phyloP scores from a whole-genome alignment of 495 filamentous ascomycete species.

The Penicillium pancosmium region DNA sequence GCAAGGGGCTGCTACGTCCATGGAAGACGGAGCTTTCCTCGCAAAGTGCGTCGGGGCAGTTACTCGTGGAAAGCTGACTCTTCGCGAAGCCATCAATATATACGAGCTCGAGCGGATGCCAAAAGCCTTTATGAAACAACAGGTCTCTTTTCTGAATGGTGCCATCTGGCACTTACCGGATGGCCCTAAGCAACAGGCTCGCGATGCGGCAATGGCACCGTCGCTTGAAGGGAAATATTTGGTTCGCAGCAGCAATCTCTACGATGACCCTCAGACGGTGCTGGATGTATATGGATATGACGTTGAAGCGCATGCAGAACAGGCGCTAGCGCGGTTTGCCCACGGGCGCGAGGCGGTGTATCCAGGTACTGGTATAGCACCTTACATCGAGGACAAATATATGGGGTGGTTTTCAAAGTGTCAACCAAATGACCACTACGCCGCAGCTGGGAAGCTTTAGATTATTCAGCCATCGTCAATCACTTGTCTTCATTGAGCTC shows the following conservation, averaged over 20 bases:
- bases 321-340: conserved; percentile 1
- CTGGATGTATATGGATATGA: conserved; percentile 31
- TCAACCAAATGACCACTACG: not conserved
- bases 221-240: conserved; percentile 23
- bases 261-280: conserved; percentile 42
- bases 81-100: conserved; percentile 24
- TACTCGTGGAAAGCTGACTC: conserved; percentile 18
- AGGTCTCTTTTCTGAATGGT: conserved; percentile 32
- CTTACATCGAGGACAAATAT: conserved; percentile 1
- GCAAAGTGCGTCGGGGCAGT: conserved; percentile 23
- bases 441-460: not conserved
- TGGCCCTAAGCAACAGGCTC: conserved; percentile 37
- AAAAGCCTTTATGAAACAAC: conserved; percentile 31
- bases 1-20: conserved; percentile 44
- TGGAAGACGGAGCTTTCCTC: conserved; percentile 38
- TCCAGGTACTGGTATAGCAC: conserved; percentile 1
- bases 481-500: not conserved
- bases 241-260: conserved; percentile 42
- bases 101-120: conserved; percentile 32
- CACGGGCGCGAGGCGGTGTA: not conserved
- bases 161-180: conserved; percentile 46
- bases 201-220: conserved; percentile 40
- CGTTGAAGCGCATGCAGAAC: conserved; percentile 19
- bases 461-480: conserved; percentile 1
- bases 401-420: not conserved